Base-by-base conservation (phyloP, 768 basidiomycete species). In the Boletus patriciae region DNA sequence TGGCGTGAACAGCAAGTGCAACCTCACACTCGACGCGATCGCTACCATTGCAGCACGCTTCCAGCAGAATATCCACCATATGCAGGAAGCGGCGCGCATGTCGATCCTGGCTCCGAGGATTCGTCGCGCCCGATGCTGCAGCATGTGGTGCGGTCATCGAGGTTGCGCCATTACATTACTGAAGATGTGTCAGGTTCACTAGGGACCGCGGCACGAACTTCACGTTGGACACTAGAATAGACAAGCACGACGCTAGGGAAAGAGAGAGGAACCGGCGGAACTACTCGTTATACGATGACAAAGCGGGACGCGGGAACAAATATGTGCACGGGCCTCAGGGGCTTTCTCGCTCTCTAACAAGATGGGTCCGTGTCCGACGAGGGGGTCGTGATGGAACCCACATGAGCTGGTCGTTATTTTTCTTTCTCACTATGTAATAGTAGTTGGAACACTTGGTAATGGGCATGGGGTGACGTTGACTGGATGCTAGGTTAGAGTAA, bases 31-130 rank as follows among this genome's bases (percentile, higher is more conserved):
- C 16, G 43, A 25, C 23, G 5, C 21, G 29, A 21, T 41, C 27
- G 33, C 56, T 29, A 48, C 25, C 31, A 13, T 9, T 52, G 18
- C 62, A 90, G 85, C 87, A 86, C 62, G 83, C 87, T 10, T 90
- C 80, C 87, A 88, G 62, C 86, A 89, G 73, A 89, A 88, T 67
- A 81, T 92, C 50, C 67, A 87, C 67, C 84, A 88, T 65, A 89
- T 92, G 88, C 81, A 86, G 55, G 86, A 89, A 64, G 84, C 83
- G 6, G 87, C 87, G 21, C 82, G 85, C 41, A 77, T 81, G 57
- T 90, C 87, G 16, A 79, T 89, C 51, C 71, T 87, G 60, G 8
- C 29, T 77, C 80, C 25, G 86, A 86, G 57, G 88, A 87, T 43
- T 77, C 79, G 29, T 76, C 79, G 19, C 71, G 75, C 34, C 83